A percentile compares a stretch with the other conserved stretches of the same genome.
Conservation (phyloP, 345 rosid species). For the Melaleuca alternifolia region DNA sequence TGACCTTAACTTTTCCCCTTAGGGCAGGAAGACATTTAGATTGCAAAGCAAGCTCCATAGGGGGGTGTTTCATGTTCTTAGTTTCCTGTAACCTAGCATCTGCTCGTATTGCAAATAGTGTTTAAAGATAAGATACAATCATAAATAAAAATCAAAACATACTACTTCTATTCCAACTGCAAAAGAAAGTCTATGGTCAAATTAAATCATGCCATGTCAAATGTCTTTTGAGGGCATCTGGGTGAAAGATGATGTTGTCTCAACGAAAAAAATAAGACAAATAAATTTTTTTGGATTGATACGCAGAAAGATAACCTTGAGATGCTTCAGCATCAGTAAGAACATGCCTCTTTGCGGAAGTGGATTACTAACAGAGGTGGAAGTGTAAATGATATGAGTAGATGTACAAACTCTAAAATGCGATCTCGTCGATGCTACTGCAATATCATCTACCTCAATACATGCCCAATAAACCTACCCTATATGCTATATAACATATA, state of each 20-base stretch:
- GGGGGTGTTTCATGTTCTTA: neutral
- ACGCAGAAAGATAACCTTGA: neutral
- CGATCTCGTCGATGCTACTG: neutral
- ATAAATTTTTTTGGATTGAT: neutral
- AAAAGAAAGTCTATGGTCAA: neutral
- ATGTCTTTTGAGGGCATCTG: neutral
- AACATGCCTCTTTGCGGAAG: neutral
- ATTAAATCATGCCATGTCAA: neutral
- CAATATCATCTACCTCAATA: neutral
- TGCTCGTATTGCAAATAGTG: neutral
- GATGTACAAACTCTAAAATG: neutral
- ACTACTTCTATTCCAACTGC: neutral
- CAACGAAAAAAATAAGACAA: neutral
- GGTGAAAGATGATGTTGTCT: neutral
- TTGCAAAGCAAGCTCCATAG: neutral
- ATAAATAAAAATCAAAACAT: neutral
- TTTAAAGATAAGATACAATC: neutral
- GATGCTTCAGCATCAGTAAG: neutral
- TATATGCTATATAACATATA: neutral
- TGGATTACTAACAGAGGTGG: neutral
- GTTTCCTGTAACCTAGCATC: neutral
- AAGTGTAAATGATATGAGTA: neutral
- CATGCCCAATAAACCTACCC: neutral
- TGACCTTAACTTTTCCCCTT: neutral
- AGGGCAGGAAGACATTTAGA: neutral